Percentiles rank a stretch among this genome's conserved stretches.
Evolutionary conservation across 2,329 filamentous ascomycete genomes (phyloP).

Genomic region (Sordariomycetes sp.): DNA sequence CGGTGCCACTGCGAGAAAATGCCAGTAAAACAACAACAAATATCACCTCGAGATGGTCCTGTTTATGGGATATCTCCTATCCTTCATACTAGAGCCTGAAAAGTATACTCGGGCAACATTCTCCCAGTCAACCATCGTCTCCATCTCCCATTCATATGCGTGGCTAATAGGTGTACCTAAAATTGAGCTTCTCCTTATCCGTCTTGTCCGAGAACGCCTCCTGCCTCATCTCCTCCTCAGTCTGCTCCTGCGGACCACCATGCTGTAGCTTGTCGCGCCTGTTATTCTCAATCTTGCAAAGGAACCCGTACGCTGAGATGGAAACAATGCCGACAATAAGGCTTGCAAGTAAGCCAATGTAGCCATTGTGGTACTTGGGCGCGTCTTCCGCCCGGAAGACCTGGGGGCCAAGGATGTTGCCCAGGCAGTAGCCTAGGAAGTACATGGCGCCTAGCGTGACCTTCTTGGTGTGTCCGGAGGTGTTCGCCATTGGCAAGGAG

Average conservation of each 20-base stretch:
- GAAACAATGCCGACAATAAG: constrained; percentile 14
- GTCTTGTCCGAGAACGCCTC: constrained; percentile 8
- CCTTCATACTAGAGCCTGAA: too few species aligned
- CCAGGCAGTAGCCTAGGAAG: constrained; percentile 31
- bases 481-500: constrained; percentile 30
- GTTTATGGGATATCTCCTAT: too few species aligned
- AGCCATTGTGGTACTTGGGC: constrained; percentile 39
- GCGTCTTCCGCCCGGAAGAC: constrained; percentile 32
- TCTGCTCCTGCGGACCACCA: neutral
- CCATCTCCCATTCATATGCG: neutral
- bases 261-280: neutral
- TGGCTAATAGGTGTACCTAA: constrained; percentile 10
- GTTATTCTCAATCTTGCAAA: neutral
- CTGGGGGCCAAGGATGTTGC: constrained; percentile 35
- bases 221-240: neutral
- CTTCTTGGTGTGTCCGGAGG: constrained; percentile 36
- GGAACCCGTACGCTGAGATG: neutral
- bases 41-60: too few species aligned
- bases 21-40: too few species aligned
- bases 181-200: constrained; percentile 10
- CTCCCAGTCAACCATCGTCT: too few species aligned
- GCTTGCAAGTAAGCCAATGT: constrained; percentile 36
- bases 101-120: too few species aligned
- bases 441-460: constrained; percentile 32
- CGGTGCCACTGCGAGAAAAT: too few species aligned